Conservation (phyloP, 202 grass and related monocot genomes). For the Zizania palustris region DNA sequence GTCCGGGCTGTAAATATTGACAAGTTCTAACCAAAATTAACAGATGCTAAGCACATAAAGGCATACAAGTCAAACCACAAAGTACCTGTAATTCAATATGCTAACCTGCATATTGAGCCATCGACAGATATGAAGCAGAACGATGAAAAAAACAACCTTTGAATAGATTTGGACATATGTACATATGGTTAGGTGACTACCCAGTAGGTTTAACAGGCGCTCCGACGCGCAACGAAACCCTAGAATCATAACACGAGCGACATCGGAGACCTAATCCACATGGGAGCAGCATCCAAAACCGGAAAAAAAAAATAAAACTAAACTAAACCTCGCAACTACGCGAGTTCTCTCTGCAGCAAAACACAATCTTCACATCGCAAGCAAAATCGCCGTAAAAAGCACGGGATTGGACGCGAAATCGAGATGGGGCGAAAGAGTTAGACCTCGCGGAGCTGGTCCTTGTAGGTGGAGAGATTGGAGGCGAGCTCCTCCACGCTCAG, state of each 20-base stretch:
- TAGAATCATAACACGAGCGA: neutral
- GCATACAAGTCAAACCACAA: neutral
- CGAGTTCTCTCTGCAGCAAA: neutral
- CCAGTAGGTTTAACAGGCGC: no score
- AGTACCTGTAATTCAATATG: no score
- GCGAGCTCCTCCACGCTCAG: slow-evolving; percentile 91
- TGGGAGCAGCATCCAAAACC: no score
- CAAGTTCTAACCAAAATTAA: neutral
- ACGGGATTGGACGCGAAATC: no score
- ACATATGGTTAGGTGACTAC: neutral
- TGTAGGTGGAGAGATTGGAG: slow-evolving; percentile 88
- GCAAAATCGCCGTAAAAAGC: no score
- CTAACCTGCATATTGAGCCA: neutral
- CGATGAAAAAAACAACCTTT: neutral
- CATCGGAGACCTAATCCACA: slow-evolving; percentile 37
- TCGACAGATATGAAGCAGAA: neutral
- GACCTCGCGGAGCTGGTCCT: slow-evolving; percentile 89
- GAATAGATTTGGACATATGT: neutral
- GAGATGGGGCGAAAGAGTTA: neutral
- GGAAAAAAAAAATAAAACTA: neutral
- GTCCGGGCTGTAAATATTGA: neutral
- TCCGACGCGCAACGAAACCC: slow-evolving; percentile 24
- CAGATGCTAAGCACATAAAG: neutral
- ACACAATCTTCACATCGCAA: neutral
- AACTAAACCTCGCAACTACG: neutral